These are phyloP conservation scores for Tetraselmis chui DNA, from an alignment of 139 green algal species.

Conservation along the genomic window DNA sequence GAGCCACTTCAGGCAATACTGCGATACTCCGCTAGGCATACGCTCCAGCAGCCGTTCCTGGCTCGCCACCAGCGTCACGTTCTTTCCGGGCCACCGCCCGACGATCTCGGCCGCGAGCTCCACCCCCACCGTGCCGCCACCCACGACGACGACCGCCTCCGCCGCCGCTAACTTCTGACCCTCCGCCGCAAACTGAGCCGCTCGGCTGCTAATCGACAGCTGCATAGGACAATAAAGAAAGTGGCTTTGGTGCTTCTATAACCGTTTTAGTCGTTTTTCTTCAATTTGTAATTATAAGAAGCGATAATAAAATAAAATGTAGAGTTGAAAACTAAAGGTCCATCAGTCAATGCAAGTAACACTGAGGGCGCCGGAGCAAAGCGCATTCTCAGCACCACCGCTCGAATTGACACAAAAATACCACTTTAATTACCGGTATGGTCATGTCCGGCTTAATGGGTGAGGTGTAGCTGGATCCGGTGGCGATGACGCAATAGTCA, in stretches of 20 bases:
- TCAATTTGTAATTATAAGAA: too few relatives aligned
- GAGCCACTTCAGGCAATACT: background rate
- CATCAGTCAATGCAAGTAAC: background rate
- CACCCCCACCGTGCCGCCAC: conserved; percentile 10
- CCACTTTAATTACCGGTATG: too few relatives aligned
- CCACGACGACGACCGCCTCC: background rate
- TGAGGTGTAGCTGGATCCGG: background rate
- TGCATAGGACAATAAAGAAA: background rate
- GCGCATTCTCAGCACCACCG: too few relatives aligned
- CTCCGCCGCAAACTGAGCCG: background rate
- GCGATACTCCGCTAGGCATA: background rate
- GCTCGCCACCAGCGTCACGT: background rate
- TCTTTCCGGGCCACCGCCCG: background rate
- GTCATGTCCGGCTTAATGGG: background rate
- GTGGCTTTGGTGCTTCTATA: background rate
- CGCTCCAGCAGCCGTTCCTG: background rate
- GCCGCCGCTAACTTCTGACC: background rate
- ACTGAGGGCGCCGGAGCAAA: background rate
- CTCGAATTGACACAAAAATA: too few relatives aligned
- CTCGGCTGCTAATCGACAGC: background rate
- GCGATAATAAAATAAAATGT: too few relatives aligned
- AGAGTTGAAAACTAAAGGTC: too few relatives aligned
- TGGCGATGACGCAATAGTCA: conserved; percentile 7
- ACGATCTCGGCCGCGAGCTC: conserved; percentile 8
- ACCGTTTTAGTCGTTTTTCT: too few relatives aligned